phyloP scores from a whole-genome alignment of 129 eudicot species.

The Ambrosia trifida region DNA sequence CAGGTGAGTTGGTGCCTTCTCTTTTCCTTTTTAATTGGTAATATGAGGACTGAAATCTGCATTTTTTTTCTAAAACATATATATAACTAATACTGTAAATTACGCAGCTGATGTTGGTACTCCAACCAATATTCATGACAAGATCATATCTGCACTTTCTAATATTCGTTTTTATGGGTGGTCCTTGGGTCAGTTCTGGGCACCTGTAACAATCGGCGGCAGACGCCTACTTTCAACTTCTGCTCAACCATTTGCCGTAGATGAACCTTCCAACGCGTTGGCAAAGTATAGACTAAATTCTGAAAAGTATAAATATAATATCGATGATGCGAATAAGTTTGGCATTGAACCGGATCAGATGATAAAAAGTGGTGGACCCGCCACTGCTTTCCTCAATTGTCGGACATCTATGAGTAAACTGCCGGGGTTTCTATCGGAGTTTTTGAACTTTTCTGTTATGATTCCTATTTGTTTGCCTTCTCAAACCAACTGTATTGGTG shows the following conservation, averaged over 20 bases:
- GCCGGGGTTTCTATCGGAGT: no score
- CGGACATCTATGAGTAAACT: not conserved
- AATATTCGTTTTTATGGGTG: not conserved
- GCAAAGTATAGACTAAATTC: not conserved
- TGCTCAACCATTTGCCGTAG: constrained; percentile 23
- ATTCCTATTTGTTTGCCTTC: constrained; percentile 14
- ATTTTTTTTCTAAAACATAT: no score
- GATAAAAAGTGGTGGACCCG: constrained; percentile 5
- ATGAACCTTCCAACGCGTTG: not conserved
- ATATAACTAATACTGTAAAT: no score
- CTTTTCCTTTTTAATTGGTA: no score
- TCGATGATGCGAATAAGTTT: not conserved
- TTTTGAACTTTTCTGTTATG: not conserved
- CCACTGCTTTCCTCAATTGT: constrained; percentile 4
- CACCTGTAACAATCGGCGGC: constrained; percentile 13
- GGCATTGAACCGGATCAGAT: not conserved
- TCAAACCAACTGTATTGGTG: constrained; percentile 26
- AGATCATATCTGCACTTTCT: not conserved
- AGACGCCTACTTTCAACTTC: constrained; percentile 26
- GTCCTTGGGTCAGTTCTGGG: constrained; percentile 15
- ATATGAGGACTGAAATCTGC: no score
- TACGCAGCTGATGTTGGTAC: not conserved
- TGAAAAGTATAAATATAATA: not conserved
- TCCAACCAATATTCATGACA: not conserved
- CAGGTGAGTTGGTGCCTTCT: no score